Conservation (phyloP, 257 asterid species). For the Forsythia suspensa region DNA sequence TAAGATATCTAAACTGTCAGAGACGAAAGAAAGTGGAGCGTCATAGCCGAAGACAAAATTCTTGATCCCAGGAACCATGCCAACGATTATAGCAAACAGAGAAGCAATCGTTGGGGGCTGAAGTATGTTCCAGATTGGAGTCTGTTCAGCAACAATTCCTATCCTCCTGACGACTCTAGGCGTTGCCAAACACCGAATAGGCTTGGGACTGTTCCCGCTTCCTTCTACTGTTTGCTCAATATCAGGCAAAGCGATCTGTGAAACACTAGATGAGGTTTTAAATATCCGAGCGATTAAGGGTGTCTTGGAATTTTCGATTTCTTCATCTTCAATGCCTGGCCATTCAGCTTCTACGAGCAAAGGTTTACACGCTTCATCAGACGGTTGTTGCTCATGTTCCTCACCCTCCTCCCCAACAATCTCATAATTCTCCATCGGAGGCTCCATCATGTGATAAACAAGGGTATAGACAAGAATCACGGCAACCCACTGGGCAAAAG, state of each 20-base stretch:
- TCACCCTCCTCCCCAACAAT: slow-evolving; percentile 24
- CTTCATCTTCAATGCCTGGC: slow-evolving; percentile 38
- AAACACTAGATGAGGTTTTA: slow-evolving; percentile 6
- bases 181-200: slow-evolving; percentile 26
- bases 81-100: slow-evolving; percentile 34
- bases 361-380: slow-evolving; percentile 21
- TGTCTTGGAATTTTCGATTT: slow-evolving; percentile 36
- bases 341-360: slow-evolving; percentile 46
- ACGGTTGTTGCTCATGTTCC: slow-evolving; percentile 1
- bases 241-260: slow-evolving; percentile 13
- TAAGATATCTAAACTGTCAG: slow-evolving; percentile 43
- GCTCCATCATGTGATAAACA: slow-evolving; percentile 50
- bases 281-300: slow-evolving; percentile 33
- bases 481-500: slow-evolving; percentile 42
- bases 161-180: slow-evolving; percentile 39
- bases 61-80: slow-evolving; percentile 37
- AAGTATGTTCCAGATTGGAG: slow-evolving; percentile 34
- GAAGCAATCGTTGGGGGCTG: slow-evolving; percentile 53
- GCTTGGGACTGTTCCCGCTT: background rate
- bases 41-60: slow-evolving; percentile 33
- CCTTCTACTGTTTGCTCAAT: slow-evolving; percentile 14
- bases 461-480: slow-evolving; percentile 42
- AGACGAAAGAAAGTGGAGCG: slow-evolving; percentile 36
- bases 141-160: slow-evolving; percentile 36
- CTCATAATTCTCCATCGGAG: slow-evolving; percentile 36